Conservation (phyloP, 148 eudicot species). For the Bassia scoparia region DNA sequence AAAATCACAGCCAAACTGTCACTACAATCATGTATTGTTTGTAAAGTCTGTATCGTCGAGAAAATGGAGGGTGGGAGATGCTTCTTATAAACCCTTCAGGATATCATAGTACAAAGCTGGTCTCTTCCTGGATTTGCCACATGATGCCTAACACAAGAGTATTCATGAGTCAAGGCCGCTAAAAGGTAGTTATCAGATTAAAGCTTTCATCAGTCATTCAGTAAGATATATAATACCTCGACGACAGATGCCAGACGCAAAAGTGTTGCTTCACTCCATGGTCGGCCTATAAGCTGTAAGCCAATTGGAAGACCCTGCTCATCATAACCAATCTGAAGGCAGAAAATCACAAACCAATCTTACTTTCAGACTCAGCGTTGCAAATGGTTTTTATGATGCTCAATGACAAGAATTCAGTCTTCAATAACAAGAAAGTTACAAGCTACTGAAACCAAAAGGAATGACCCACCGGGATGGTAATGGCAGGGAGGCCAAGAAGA, state of each 20-base stretch:
- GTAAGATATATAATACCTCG: slow-evolving; percentile 46
- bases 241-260: slow-evolving; percentile 76
- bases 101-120: slow-evolving; percentile 61
- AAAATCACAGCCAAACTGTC: no score
- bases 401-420: not conserved
- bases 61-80: not conserved
- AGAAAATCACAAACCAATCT: not conserved
- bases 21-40: no score
- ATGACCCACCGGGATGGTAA: slow-evolving; percentile 74
- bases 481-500: slow-evolving; percentile 96
- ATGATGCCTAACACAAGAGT: slow-evolving; percentile 45
- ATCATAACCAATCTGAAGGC: slow-evolving; percentile 81
- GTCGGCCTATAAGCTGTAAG: slow-evolving; percentile 80
- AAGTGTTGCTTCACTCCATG: slow-evolving; percentile 90
- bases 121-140: slow-evolving; percentile 53
- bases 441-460: not conserved
- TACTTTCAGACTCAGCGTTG: not conserved
- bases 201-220: not conserved
- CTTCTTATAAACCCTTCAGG: slow-evolving; percentile 46
- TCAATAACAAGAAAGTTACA: not conserved
- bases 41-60: not conserved
- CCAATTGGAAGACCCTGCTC: slow-evolving; percentile 95
- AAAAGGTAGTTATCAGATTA: not conserved
- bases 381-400: not conserved
- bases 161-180: not conserved